Evolutionary conservation across 305 asterid genomes (phyloP).

Genomic region (Ajuga reptans): DNA sequence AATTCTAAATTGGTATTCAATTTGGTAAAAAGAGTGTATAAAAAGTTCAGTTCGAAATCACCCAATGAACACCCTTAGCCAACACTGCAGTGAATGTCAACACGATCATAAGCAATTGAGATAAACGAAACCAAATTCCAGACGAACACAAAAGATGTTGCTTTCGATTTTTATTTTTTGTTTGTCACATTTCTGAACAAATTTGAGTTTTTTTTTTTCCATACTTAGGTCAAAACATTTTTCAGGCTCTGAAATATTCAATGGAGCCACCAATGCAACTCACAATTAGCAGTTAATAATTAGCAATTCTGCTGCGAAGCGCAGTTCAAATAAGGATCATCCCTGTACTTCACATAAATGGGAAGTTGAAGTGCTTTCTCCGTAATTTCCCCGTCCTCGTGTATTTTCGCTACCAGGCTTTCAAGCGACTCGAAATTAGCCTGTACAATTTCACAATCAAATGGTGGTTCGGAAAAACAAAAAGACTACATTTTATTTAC

Average conservation of each 20-base stretch:
- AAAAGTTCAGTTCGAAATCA: too few species aligned
- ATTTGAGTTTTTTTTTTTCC: too few species aligned
- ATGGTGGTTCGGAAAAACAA: neutral
- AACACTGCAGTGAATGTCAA: too few species aligned
- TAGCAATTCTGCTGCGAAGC: conserved; percentile 17
- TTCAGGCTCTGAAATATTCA: neutral
- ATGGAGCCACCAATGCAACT: neutral
- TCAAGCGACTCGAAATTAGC: conserved; percentile 71
- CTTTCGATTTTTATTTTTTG: too few species aligned
- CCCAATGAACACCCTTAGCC: too few species aligned
- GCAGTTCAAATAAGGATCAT: conserved; percentile 14
- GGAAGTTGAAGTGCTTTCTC: conserved; percentile 75
- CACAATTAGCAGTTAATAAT: neutral
- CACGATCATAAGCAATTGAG: too few species aligned
- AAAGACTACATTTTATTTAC: neutral
- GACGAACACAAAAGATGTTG: too few species aligned
- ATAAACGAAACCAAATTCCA: too few species aligned
- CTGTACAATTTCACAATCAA: conserved; percentile 26
- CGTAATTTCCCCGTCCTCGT: conserved; percentile 56
- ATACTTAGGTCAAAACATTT: too few species aligned
- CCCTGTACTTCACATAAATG: conserved; percentile 44
- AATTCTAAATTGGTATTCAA: too few species aligned
- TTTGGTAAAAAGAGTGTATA: too few species aligned
- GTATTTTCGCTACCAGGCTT: conserved; percentile 64
- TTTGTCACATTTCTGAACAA: too few species aligned